These are phyloP conservation scores for Solanum dulcamara DNA, from an alignment of 257 asterid genomes.

Conservation along the genomic window DNA sequence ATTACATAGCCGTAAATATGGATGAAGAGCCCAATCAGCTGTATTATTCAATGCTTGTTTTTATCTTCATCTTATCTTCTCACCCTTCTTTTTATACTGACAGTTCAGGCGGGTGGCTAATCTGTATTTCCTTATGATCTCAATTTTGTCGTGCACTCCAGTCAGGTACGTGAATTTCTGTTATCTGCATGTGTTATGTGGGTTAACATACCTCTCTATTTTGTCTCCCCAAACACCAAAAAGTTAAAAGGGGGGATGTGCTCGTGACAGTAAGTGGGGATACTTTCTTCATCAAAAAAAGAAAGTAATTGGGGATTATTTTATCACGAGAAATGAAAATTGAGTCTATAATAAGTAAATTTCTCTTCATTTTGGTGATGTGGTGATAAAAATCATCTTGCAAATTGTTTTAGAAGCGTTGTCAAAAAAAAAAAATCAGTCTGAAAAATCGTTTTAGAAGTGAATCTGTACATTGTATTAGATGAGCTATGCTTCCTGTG, in stretches of 20 bases:
- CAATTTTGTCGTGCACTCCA: slow-evolving; percentile 98
- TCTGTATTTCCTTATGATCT: slow-evolving; percentile 96
- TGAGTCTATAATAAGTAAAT: not conserved
- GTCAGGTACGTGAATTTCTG: slow-evolving; percentile 49
- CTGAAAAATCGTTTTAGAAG: not conserved
- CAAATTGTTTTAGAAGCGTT: not conserved
- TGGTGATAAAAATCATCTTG: not conserved
- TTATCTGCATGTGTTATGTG: not conserved
- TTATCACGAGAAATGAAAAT: not conserved
- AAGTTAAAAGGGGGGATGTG: not conserved
- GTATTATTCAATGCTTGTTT: not conserved
- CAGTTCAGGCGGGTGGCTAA: slow-evolving; percentile 99
- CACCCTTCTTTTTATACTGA: slow-evolving; percentile 30
- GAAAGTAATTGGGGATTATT: not conserved
- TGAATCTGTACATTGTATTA: not conserved
- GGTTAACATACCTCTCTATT: not conserved
- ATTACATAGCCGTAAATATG: not conserved
- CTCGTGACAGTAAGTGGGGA: not conserved
- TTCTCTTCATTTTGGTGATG: not conserved
- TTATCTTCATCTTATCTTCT: slow-evolving; percentile 32
- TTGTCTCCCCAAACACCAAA: not conserved
- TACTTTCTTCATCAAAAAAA: not conserved
- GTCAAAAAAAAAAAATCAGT: not conserved
- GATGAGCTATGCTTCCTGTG: not conserved
- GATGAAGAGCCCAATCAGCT: not conserved